A percentile compares a stretch with the other conserved stretches of the same genome.
phyloP scores from a whole-genome alignment of 164 flowering plant species.

The Protea cynaroides region DNA sequence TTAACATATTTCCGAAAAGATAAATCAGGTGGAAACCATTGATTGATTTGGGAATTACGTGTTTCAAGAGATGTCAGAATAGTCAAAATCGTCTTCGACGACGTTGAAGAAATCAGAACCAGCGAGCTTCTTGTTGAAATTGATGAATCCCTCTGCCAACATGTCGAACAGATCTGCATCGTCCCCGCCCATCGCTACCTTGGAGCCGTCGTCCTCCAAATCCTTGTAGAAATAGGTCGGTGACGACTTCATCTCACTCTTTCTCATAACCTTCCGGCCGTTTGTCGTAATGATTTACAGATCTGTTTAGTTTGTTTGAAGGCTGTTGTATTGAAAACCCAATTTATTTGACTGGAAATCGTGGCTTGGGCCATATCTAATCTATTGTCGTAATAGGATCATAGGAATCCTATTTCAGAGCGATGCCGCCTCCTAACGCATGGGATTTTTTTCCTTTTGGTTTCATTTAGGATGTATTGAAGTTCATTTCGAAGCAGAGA shows the following conservation, averaged over 20 bases:
- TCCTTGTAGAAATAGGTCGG: conserved; percentile 33
- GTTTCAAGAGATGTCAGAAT: conserved; percentile 43
- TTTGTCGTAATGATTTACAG: no score
- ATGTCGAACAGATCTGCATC: conserved; percentile 54
- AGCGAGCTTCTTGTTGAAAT: conserved; percentile 45
- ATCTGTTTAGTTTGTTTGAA: neutral
- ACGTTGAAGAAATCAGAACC: no score
- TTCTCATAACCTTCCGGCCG: no score
- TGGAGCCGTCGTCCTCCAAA: conserved; percentile 37
- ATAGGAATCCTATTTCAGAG: no score
- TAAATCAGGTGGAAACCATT: no score
- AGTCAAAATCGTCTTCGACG: conserved; percentile 77
- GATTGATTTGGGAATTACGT: no score
- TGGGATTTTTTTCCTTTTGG: neutral
- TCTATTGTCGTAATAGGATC: no score
- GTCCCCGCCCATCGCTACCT: conserved; percentile 63
- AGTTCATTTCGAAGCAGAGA: conserved; percentile 38
- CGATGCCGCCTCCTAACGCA: neutral
- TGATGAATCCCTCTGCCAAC: conserved; percentile 43
- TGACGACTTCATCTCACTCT: conserved; percentile 31
- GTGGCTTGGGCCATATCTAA: no score
- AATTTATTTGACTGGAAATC: neutral
- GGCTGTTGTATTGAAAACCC: neutral
- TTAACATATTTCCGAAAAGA: no score
- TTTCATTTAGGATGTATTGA: conserved; percentile 48